Base-by-base conservation (phyloP, 352 stramenopile species). In the Phytopythium sindhum region DNA sequence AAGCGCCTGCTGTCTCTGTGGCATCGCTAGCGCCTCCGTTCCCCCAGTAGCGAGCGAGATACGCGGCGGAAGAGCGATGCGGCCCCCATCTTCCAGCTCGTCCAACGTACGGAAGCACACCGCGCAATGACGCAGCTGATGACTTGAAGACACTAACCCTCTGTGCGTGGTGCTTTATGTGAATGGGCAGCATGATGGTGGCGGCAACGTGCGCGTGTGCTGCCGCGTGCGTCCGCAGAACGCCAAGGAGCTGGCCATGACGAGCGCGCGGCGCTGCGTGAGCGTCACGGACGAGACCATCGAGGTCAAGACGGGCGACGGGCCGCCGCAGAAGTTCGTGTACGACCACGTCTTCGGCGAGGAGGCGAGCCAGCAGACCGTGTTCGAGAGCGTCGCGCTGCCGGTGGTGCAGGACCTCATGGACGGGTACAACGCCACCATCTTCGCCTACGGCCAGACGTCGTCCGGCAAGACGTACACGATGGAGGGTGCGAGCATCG, bases 391-490 rank as follows among this genome's bases (percentile, higher is more conserved):
- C 57, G 86, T 96, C 26, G 92, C 89, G 33, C 77, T 81, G 10
- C 91, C 93, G 4, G 80, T 98, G 23, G 89, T 98, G 2, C 77
- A 92, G 86, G 88, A 97, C 71, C 88, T 98, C 37, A 90, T 98
- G 72, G 76, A 89, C 48, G 93, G 93, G 8, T 98, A 98, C 73
- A 97, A 98, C 63, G 93, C 88, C 1, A 98, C 92, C 35, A 96
- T 98, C 62, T 98, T 98, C 58, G 91, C 93, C 5, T 98, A 98
- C 65, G 90, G 90, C 4, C 90, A 97, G 73, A 97, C 91, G 47
- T 94, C 86, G 19, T 92, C 80, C 9, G 91, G 87, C 11, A 96
- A 97, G 67, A 96, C 89, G 62, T 91, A 95, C 69, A 96, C 89
- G 17, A 96, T 96, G 88, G 81, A 96, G 60, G 78, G 81, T 53